Evolutionary conservation across 768 basidiomycete species (phyloP), one percentile per base, ranked within the genome.

Genomic region (Serendipita sp.): DNA sequence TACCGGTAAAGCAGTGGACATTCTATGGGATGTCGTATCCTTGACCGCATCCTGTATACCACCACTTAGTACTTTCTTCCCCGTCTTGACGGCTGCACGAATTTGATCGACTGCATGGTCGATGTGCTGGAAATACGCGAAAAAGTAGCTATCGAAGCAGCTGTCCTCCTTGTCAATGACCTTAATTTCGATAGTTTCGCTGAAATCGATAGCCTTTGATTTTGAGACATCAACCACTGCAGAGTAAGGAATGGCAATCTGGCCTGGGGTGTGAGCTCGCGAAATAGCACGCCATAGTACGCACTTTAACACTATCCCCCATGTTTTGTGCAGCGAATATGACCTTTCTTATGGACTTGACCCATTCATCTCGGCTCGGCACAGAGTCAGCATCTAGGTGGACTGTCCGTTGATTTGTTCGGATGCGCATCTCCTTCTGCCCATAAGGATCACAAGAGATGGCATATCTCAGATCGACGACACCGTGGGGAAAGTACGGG

Each of bases 311-410:
- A 69, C 84, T 89, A 70, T 97, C 92, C 2, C 96, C 95, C 80
- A 87, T 87, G 73, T 97, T 96, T 76, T 97, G 94, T 15, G 88
- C 86, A 72, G 92, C 91, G 78, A 98, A 94, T 64, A 97, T 92
- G 64, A 93, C 87, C 74, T 89, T 95, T 65, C 86, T 83, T 66
- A 99, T 85, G 7, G 91, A 86, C 73, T 96, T 97, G 54, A 98
- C 86, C 95, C 95, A 99, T 75, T 95, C 92, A 54, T 92, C 86
- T 54, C 90, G 81, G 71, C 86, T 91, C 1, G 89, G 85, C 7
- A 85, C 75, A 32, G 89, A 91, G 70, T 93, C 88, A 10, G 89
- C 87, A 44, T 80, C 81, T 63, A 96, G 73, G 32, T 81, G 72
- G 60, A 93, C 78, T 13, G 77, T 81, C 75, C 86, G 88, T 72